Evolutionary conservation across 2,329 filamentous ascomycete species (phyloP).

Genomic region (Periconia sp.): DNA sequence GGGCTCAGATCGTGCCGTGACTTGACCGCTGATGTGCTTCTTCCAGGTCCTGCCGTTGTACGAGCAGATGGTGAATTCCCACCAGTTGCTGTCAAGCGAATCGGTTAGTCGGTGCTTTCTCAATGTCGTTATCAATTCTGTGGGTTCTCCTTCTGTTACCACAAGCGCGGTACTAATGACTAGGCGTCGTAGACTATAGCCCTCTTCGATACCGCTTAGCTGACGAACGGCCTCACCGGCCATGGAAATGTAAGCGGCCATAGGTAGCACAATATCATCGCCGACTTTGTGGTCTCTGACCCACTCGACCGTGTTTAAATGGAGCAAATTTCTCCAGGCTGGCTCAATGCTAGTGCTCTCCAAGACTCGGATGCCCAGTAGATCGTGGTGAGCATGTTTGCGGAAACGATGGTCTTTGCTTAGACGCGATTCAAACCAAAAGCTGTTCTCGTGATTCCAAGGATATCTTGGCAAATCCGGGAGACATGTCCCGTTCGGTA

Average conservation of each 20-base stretch:
- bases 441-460: constrained; percentile 9
- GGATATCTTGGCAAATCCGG: constrained; percentile 14
- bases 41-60: constrained; percentile 19
- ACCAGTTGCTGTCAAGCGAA: constrained; percentile 11
- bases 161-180: constrained; percentile 9
- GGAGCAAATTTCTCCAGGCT: constrained; percentile 24
- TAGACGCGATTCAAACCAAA: constrained; percentile 22
- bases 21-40: constrained; percentile 21
- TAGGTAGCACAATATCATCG: constrained; percentile 46
- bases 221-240: constrained; percentile 34
- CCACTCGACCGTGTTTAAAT: constrained; percentile 46
- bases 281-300: constrained; percentile 48
- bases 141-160: constrained; percentile 1
- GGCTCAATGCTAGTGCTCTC: constrained; percentile 8
- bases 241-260: constrained; percentile 48
- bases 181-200: constrained; percentile 6
- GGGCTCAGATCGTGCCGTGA: not conserved
- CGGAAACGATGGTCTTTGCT: constrained; percentile 5
- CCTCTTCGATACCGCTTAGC: constrained; percentile 2
- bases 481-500: not conserved
- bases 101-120: constrained; percentile 10
- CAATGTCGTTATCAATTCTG: constrained; percentile 14
- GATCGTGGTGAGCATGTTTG: constrained; percentile 8
- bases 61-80: constrained; percentile 14
- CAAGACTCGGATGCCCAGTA: constrained; percentile 8